Base-by-base conservation (phyloP, 1,139 yeast species). In the Arxiozyma telluris region DNA sequence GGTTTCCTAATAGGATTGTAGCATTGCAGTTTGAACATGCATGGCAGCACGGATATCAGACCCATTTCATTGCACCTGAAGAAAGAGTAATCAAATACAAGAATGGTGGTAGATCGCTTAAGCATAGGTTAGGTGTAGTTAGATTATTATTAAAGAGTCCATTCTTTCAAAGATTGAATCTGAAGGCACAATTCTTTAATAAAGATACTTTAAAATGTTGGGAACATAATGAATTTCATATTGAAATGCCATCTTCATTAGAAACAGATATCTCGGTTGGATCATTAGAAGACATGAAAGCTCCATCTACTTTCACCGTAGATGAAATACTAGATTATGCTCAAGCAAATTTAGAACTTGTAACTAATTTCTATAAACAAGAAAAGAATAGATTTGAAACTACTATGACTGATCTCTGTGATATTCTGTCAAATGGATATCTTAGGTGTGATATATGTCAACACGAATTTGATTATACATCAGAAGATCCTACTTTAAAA, bases 21-120 rank as follows among this genome's bases (percentile, higher is more conserved):
- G 95, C 95, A 0, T 69, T 87, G 53, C 91, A 85, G 65, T 74
- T 73, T 57, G 84, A 83, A 61, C 88, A 84, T 67, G 91, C 94
- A 1, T 82, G 87, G 80, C 95, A 87, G 61, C 93, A 87, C 66
- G 75, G 85, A 0, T 74, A 81, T 58, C 76, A 73, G 51, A 83
- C 94, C 0, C 72, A 90, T 47, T 88, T 80, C 63, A 82, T 86
- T 4, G 61, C 69, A 1, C 60, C 60, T 0, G 69, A 67, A 1
- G 61, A 61, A 17, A 57, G 70, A 44, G 54, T 76, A 11, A 67
- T 71, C 48, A 61, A 59, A 50, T 58, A 64, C 39, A 70, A 68
- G 56, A 64, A 66, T 45, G 62, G 69, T 38, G 76, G 79, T 17
- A 61, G 73, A 46, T 66, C 76, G 0, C 54, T 84, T 1, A 80